Evolutionary conservation across 495 filamentous ascomycete genomes (phyloP).

Genomic region (Penicillium parvum): DNA sequence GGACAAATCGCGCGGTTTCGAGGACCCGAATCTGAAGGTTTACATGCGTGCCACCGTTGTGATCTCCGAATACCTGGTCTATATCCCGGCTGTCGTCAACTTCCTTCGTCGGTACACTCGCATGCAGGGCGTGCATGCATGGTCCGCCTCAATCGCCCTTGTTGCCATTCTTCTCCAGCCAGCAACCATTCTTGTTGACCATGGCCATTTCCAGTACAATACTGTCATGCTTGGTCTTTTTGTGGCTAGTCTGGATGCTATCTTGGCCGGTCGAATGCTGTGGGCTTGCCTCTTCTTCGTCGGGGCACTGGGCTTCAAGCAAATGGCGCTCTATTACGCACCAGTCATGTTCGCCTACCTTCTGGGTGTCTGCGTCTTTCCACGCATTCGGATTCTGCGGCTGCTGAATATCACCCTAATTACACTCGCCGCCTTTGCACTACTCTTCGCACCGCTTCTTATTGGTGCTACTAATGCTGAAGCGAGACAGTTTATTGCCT

Average conservation of each 20-base stretch:
- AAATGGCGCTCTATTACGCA: slow-evolving; percentile 98
- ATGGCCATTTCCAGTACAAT: slow-evolving; percentile 99
- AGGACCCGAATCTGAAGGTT: slow-evolving; percentile 76
- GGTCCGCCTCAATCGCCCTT: slow-evolving; percentile 79
- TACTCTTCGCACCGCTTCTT: slow-evolving; percentile 71
- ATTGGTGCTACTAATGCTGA: slow-evolving; percentile 44
- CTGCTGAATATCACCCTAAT: slow-evolving; percentile 69
- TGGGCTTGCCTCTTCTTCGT: slow-evolving; percentile 95
- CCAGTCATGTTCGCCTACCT: slow-evolving; percentile 90
- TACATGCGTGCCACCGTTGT: slow-evolving; percentile 93
- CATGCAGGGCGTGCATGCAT: slow-evolving; percentile 63
- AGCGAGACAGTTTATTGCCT: slow-evolving; percentile 32
- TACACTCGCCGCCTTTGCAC: slow-evolving; percentile 67
- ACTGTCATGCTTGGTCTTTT: slow-evolving; percentile 94
- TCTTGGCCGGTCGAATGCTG: slow-evolving; percentile 75
- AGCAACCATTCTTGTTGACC: slow-evolving; percentile 85
- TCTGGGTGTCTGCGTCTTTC: slow-evolving; percentile 76
- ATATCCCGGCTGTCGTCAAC: slow-evolving; percentile 77
- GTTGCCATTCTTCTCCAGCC: slow-evolving; percentile 91
- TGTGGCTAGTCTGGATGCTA: slow-evolving; percentile 79
- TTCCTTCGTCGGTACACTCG: slow-evolving; percentile 76
- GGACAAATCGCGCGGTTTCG: slow-evolving; percentile 71
- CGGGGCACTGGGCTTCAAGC: slow-evolving; percentile 88
- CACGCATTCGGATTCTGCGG: slow-evolving; percentile 61
- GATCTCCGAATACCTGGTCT: slow-evolving; percentile 83